These are phyloP conservation scores for Castanopsis chinensis DNA, from an alignment of 306 rosid species.

Conservation along the genomic window DNA sequence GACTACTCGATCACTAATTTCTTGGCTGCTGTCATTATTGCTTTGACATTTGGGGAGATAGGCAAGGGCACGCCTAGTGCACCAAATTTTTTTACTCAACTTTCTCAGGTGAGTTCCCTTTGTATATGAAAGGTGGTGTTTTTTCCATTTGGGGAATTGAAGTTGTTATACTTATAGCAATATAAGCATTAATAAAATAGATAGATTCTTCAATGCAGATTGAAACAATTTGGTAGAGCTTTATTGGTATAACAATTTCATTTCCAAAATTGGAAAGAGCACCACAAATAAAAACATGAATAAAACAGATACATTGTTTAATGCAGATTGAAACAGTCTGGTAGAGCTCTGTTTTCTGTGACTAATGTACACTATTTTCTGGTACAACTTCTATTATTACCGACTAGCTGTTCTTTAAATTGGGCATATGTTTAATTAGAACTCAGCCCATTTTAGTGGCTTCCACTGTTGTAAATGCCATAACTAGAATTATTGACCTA, in stretches of 20 bases:
- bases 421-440: neutral
- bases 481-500: too few relatives aligned
- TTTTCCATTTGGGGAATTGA: neutral
- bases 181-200: neutral
- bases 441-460: too few relatives aligned
- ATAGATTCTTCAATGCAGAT: neutral
- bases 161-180: neutral
- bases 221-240: too few relatives aligned
- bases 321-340: neutral
- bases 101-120: constrained; percentile 51
- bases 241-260: too few relatives aligned
- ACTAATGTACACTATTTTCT: too few relatives aligned
- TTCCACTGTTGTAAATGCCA: too few relatives aligned
- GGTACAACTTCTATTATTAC: too few relatives aligned
- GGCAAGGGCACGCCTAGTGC: constrained; percentile 48
- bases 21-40: constrained; percentile 79
- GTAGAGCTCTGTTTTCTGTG: too few relatives aligned
- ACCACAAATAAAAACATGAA: neutral
- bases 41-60: constrained; percentile 77
- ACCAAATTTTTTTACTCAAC: constrained; percentile 70
- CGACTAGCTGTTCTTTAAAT: neutral
- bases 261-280: too few relatives aligned
- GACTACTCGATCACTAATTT: constrained; percentile 80
- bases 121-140: neutral
- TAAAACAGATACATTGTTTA: neutral